Evolutionary conservation across 2,329 filamentous ascomycete genomes (phyloP).

Genomic region (Aciculosporium take): DNA sequence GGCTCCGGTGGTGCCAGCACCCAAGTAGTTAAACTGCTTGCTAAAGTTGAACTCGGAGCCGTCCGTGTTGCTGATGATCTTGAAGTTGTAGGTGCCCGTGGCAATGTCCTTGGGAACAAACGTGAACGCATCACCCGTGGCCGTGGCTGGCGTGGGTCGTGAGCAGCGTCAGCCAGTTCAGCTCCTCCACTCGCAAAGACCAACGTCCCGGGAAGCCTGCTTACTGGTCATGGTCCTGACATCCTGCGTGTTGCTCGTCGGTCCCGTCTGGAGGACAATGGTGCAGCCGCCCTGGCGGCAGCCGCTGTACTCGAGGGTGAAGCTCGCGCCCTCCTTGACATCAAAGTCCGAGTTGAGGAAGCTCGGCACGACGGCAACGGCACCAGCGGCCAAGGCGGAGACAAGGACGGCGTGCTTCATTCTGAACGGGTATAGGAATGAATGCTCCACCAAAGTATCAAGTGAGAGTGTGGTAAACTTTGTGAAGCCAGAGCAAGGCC

Average conservation of each 20-base stretch:
- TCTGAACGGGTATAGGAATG: too few species aligned
- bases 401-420: constrained; percentile 23
- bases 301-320: constrained; percentile 18
- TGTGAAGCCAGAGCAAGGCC: not conserved
- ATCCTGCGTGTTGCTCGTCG: constrained; percentile 14
- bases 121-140: constrained; percentile 13
- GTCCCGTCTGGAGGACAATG: constrained; percentile 20
- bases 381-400: constrained; percentile 16
- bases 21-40: constrained; percentile 17
- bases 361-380: constrained; percentile 16
- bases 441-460: too few species aligned
- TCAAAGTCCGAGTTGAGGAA: constrained; percentile 20
- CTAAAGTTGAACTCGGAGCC: constrained; percentile 18
- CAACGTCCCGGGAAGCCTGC: constrained; percentile 4
- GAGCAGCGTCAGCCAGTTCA: not conserved
- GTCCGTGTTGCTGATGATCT: constrained; percentile 17
- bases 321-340: constrained; percentile 17
- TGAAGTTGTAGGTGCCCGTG: constrained; percentile 21
- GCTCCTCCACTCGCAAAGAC: not conserved
- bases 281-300: constrained; percentile 21
- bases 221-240: constrained; percentile 19
- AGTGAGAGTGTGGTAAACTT: too few species aligned
- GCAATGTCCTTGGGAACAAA: constrained; percentile 15
- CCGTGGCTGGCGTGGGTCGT: constrained; percentile 8
- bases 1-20: constrained; percentile 9